Evolutionary conservation across 176 grass and related monocot species (phyloP).

Genomic region (Hyparrhenia diplandra): DNA sequence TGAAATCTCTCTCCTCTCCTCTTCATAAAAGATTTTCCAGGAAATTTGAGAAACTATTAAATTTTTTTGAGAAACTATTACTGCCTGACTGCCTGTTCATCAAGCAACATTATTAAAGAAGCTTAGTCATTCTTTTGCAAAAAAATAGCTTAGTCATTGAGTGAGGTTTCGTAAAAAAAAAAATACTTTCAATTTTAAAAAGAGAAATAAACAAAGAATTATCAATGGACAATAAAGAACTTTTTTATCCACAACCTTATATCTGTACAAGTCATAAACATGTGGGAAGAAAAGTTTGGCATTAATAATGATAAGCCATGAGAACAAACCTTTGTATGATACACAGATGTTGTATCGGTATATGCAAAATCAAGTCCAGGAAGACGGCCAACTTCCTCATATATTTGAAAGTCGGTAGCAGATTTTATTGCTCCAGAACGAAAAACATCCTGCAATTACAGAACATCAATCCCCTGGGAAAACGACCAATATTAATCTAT

Average conservation of each 20-base stretch:
- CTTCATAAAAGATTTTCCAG: too few relatives aligned
- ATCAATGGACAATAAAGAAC: background rate
- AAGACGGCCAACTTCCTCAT: slow-evolving; percentile 86
- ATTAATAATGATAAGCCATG: slow-evolving; percentile 12
- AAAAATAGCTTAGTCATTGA: background rate
- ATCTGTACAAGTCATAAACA: background rate
- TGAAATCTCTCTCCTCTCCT: background rate
- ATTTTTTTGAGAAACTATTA: too few relatives aligned
- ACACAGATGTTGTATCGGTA: slow-evolving; percentile 84
- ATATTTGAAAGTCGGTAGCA: slow-evolving; percentile 95
- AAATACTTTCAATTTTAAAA: background rate
- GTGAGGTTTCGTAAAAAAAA: background rate
- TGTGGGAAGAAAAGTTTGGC: background rate
- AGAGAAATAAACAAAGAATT: background rate
- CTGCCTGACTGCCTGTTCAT: too few relatives aligned
- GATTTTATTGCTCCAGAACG: slow-evolving; percentile 94
- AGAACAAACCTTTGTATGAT: slow-evolving; percentile 88
- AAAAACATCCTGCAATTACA: slow-evolving; percentile 72
- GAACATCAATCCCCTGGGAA: background rate
- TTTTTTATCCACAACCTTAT: background rate
- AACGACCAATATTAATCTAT: background rate
- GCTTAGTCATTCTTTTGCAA: too few relatives aligned
- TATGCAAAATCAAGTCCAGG: slow-evolving; percentile 98
- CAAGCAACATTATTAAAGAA: background rate
- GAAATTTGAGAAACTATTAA: too few relatives aligned